Percentiles rank a stretch among this genome's conserved stretches.
Evolutionary conservation across 495 filamentous ascomycete species (phyloP).

Genomic region (Endocarpon pusillum): DNA sequence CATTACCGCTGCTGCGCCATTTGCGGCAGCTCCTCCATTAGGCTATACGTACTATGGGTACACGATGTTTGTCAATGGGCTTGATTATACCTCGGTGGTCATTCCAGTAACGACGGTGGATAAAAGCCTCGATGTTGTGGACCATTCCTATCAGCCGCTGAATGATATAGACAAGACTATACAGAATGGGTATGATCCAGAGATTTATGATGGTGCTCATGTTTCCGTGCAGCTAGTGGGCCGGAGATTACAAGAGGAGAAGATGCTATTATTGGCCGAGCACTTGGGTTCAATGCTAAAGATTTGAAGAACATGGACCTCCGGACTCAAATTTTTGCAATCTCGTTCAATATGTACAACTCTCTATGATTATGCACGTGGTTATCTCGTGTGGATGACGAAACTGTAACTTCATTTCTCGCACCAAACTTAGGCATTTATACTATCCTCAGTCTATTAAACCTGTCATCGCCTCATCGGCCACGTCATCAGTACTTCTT

Average conservation of each 20-base stretch:
- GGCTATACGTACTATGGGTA: constrained; percentile 35
- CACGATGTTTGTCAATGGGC: constrained; percentile 31
- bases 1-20: constrained; percentile 27
- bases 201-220: constrained; percentile 35
- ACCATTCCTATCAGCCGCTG: constrained; percentile 18
- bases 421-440: too few species aligned
- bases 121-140: constrained; percentile 32
- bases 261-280: constrained; percentile 27
- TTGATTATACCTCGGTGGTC: constrained; percentile 41
- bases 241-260: constrained; percentile 35
- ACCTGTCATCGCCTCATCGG: too few species aligned
- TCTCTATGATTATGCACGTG: too few species aligned
- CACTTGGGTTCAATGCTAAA: constrained; percentile 13
- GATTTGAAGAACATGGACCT: constrained; percentile 10
- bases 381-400: too few species aligned
- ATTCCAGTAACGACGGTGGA: constrained; percentile 40
- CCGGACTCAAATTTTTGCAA: too few species aligned
- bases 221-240: constrained; percentile 36
- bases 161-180: constrained; percentile 25
- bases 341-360: too few species aligned
- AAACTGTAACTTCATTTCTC: too few species aligned
- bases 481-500: too few species aligned
- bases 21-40: constrained; percentile 30
- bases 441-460: too few species aligned
- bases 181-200: constrained; percentile 32